Percentiles rank a stretch among this genome's conserved stretches.
Evolutionary conservation across 2,329 filamentous ascomycete genomes (phyloP).

Genomic region (Cryphonectria carpinicola): DNA sequence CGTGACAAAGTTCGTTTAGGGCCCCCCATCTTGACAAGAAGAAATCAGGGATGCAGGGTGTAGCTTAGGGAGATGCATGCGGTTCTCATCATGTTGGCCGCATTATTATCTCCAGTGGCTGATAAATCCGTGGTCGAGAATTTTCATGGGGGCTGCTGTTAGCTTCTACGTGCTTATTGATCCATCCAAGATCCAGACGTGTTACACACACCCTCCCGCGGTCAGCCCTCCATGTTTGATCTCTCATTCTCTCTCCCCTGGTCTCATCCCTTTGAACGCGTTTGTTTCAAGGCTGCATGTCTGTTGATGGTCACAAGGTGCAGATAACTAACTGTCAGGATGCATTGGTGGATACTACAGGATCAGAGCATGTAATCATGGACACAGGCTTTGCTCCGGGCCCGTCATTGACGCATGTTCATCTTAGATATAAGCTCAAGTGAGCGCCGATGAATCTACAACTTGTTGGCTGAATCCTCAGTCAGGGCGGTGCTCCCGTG

Average conservation of each 20-base stretch:
- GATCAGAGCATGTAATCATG: background rate
- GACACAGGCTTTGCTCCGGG: background rate
- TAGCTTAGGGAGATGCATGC: background rate
- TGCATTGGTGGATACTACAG: no score
- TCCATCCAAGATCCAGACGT: background rate
- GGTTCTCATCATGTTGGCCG: background rate
- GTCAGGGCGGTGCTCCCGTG: background rate
- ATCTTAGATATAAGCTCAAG: background rate
- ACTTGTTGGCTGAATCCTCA: background rate
- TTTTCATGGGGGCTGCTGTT: background rate
- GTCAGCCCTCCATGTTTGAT: background rate
- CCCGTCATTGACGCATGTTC: background rate
- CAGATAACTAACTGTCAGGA: background rate
- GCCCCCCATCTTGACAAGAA: background rate
- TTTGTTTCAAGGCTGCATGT: background rate
- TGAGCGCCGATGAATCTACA: background rate
- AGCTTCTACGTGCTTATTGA: background rate
- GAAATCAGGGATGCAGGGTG: background rate
- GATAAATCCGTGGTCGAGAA: constrained; percentile 10
- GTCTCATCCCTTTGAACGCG: background rate
- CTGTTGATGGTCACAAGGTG: background rate
- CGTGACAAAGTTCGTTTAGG: background rate
- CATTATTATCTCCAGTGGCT: constrained; percentile 9
- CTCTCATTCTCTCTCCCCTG: background rate
- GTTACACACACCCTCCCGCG: no score